A percentile compares a stretch with the other conserved stretches of the same genome.
Evolutionary conservation across 2,329 filamentous ascomycete genomes (phyloP).

Genomic region (Trichophyton schoenleinii): DNA sequence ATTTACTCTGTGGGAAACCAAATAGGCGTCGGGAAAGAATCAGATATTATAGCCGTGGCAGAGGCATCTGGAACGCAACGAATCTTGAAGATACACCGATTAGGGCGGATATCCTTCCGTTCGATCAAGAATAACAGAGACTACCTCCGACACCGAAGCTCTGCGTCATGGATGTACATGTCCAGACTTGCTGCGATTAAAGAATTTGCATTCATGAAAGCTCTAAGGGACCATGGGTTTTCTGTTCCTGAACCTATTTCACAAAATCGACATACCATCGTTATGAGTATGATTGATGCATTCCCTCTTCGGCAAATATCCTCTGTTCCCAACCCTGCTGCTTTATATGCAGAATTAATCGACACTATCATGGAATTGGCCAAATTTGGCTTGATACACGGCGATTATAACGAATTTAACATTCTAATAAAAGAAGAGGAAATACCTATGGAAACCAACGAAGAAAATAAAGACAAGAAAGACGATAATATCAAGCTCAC

Average conservation of each 20-base stretch:
- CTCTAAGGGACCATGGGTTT: constrained; percentile 69
- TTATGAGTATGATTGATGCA: constrained; percentile 89
- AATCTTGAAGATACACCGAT: constrained; percentile 88
- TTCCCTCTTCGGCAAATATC: constrained; percentile 85
- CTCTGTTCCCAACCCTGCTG: constrained; percentile 66
- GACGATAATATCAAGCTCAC: constrained; percentile 42
- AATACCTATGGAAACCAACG: constrained; percentile 21
- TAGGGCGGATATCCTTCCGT: constrained; percentile 92
- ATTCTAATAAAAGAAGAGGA: constrained; percentile 74
- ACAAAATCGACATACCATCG: constrained; percentile 86
- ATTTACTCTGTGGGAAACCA: constrained; percentile 90
- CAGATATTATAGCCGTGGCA: constrained; percentile 89
- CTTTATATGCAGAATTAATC: constrained; percentile 86
- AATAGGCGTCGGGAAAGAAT: constrained; percentile 94
- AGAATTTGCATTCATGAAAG: constrained; percentile 90
- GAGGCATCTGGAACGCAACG: constrained; percentile 62
- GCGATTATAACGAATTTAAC: constrained; percentile 99
- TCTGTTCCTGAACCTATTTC: constrained; percentile 76
- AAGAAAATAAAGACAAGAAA: constrained; percentile 19
- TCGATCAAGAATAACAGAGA: constrained; percentile 93
- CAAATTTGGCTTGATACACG: constrained; percentile 80
- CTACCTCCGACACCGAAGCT: constrained; percentile 70
- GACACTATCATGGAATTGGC: constrained; percentile 73
- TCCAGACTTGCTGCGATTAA: constrained; percentile 84
- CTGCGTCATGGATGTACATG: constrained; percentile 96